These are phyloP conservation scores for Tulasnella sp. DNA, from an alignment of 768 basidiomycete genomes.

Conservation along the genomic window DNA sequence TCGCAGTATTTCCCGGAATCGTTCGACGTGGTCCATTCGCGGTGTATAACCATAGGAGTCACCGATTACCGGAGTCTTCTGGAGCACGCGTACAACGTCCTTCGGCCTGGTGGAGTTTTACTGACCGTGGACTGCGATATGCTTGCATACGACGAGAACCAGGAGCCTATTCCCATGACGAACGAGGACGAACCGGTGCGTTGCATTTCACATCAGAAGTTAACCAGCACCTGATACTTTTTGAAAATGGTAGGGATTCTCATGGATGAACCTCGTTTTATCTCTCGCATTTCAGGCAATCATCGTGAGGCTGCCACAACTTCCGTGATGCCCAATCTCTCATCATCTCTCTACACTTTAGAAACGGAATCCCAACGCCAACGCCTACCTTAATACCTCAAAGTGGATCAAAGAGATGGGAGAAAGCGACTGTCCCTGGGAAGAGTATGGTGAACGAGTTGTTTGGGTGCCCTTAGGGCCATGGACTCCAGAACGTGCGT, in stretches of 20 bases:
- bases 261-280: not conserved
- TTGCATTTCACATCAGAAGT: not conserved
- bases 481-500: not conserved
- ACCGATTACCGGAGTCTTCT: slow-evolving; percentile 4
- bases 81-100: not conserved
- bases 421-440: not conserved
- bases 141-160: not conserved
- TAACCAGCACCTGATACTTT: not conserved
- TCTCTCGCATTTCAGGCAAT: not conserved
- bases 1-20: slow-evolving; percentile 10
- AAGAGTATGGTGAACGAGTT: not conserved
- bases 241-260: not conserved
- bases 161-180: not conserved
- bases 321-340: too few species aligned
- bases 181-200: slow-evolving; percentile 17
- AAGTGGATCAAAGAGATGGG: not conserved
- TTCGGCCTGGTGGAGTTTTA: slow-evolving; percentile 17
- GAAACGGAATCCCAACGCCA: not conserved
- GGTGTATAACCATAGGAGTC: slow-evolving; percentile 6
- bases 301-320: not conserved
- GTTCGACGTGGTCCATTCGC: slow-evolving; percentile 27
- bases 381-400: not conserved
- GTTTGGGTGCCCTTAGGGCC: not conserved
- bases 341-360: not conserved
- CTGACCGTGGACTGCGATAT: slow-evolving; percentile 19